Base-by-base conservation (phyloP, 768 basidiomycete genomes). In the Phlebiopsis gigantea region DNA sequence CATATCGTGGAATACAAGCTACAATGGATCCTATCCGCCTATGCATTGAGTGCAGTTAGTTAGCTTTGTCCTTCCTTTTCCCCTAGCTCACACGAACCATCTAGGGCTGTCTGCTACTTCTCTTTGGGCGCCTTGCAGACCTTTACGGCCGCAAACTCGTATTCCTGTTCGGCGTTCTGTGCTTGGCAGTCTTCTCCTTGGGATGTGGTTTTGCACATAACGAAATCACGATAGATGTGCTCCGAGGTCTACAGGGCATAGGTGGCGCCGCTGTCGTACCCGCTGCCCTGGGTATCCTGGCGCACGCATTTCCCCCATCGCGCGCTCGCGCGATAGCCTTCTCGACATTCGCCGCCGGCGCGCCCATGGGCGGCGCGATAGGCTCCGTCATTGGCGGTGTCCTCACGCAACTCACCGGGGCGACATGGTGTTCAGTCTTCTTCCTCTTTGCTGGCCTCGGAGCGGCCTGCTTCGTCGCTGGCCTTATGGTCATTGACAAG, bases 341-440 rank as follows among this genome's bases (percentile, higher is more conserved):
- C 60, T 82, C 93, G 0, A 83, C 86, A 0, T 95, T 93, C 61
- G 78, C 87, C 0, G 90, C 91, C 0, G 94, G 94, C 25, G 90
- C 88, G 0, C 92, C 93, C 0, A 65, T 94, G 5, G 93, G 93
- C 0, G 87, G 79, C 0, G 87, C 82, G 0, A 71, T 93, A 14
- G 92, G 93, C 1, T 76, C 76, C 28, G 71, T 83, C 0, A 57
- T 91, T 0, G 91, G 92, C 17, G 90, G 89, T n/a, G 71, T 85
- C 1, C 69, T 91, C 19, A 88, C 85, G 0, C 79, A 90, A 62
- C 72, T 76, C 7, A 71, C 71, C 47, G 25, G 49, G 19, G 54
- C 61, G 22, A 80, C 81, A 6, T 95, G 93, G 92, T 78, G 90
- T 29, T 79, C 87, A 0, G 70, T 73, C 7, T 81, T 85, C 63